Conservation (phyloP, 108 stramenopile genomes). For the Cyclotella kingstonii region DNA sequence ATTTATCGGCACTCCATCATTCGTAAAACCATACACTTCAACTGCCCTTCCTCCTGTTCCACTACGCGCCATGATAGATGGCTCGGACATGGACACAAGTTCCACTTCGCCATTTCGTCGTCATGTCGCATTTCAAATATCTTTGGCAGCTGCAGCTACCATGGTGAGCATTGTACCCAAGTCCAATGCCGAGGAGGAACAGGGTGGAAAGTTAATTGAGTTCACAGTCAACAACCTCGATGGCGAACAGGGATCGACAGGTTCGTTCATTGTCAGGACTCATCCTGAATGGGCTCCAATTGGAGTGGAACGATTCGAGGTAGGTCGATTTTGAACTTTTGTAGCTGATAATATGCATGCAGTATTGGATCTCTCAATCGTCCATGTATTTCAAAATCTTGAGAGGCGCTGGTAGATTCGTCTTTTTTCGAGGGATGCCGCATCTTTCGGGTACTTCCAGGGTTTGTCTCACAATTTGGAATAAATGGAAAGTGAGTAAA, state of each 20-base stretch:
- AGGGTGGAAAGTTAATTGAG: slow-evolving; percentile 47
- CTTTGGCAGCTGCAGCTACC: slow-evolving; percentile 16
- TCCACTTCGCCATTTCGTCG: slow-evolving; percentile 14
- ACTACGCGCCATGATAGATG: slow-evolving; percentile 9
- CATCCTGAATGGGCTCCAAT: slow-evolving; percentile 79
- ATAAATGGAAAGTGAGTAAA: slow-evolving; percentile 69
- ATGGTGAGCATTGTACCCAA: background rate
- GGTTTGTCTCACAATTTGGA: slow-evolving; percentile 92
- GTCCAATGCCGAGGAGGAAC: slow-evolving; percentile 21
- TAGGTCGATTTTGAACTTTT: slow-evolving; percentile 24
- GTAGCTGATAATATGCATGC: too few relatives aligned
- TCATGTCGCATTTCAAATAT: slow-evolving; percentile 15
- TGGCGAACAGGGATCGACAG: slow-evolving; percentile 58
- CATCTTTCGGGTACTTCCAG: slow-evolving; percentile 87
- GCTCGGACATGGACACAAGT: background rate
- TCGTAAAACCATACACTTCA: background rate
- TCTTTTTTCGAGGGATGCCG: slow-evolving; percentile 74
- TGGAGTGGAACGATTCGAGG: slow-evolving; percentile 73
- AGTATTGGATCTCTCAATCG: too few relatives aligned
- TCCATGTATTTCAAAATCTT: background rate
- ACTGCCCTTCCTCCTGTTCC: background rate
- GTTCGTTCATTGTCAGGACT: slow-evolving; percentile 65
- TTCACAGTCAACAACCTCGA: slow-evolving; percentile 71
- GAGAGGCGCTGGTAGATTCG: slow-evolving; percentile 44
- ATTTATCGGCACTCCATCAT: slow-evolving; percentile 15